Evolutionary conservation across 2,329 filamentous ascomycete species (phyloP), one percentile per base, ranked within the genome.

Genomic region (Fusarium liriodendri): DNA sequence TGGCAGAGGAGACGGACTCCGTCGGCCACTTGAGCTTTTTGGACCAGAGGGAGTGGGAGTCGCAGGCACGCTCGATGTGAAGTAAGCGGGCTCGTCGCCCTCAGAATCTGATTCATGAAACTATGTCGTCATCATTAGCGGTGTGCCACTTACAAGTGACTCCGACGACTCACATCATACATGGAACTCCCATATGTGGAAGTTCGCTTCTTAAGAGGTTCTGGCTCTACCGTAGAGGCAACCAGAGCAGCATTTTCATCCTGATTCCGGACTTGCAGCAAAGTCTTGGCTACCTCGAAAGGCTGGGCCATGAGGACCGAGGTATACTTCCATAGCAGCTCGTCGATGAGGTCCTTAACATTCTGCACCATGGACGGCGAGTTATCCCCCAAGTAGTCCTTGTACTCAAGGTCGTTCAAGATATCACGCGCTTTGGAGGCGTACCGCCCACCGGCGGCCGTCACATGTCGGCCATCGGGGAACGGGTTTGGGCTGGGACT

Each of bases 211-310:
- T 62, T 70, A 59, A 55, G 71, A 9, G 64, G 62, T 47, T 80
- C 79, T 16, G 72, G 77, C 37, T 79, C 76, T 29, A 64, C 59
- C 25, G 25, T 13, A n/a, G 73, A 69, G 20, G 76, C 67, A 18
- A 74, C 67, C 40, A 80, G 61, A 11, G 76, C 70, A 45, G 85
- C 85, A 38, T 84, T 77, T 62, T 86, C 86, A 75, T 89, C 88
- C 77, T 91, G 89, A 71, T 83, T 84, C 74, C 88, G 90, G 61
- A 95, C 91, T 84, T 99, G 97, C 77, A 99, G 85, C 65, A 98
- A 90, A 16, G 93, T 97, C 88, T 98, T 98, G 79, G 96, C 95
- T 67, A 98, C 95, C 86, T 98, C 97, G 82, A 99, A 98, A 16
- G 97, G 97, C 84, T 99, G 97, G 63, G 95, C 93, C 81, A 98